Base-by-base conservation (phyloP, 2,329 filamentous ascomycete species). In the Cucurbitaria berberidis region DNA sequence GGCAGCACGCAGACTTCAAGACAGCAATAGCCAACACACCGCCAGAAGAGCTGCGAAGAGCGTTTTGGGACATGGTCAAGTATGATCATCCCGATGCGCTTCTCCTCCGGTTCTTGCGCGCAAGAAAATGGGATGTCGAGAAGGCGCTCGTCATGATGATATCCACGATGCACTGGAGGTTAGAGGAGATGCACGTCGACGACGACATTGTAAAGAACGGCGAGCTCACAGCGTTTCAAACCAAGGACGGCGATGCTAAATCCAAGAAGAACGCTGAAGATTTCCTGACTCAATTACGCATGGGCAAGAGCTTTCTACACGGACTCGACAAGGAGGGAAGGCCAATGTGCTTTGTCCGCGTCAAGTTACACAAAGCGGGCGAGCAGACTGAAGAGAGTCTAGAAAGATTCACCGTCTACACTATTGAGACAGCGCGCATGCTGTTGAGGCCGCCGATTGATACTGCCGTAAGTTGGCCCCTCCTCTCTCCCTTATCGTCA, bases 51-150 rank as follows among this genome's bases (percentile, higher is more conserved):
- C 85, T 99, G 60, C 86, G 92, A 46, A 81, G 82, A 15, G 88
- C 92, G 0, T 89, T 98, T 70, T 98, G 95, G 95, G 84, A 80
- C 62, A 96, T 97, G 91, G 85, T 93, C 53, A 99, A 98, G 80
- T 89, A 95, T 67, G 95, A 99, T 70, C 86, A 98, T 71, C 95
- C 95, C 0, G 95, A 99, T 76, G 89, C 88, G 62, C 84, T 87
- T 51, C 87, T 85, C 21, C 63, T 78, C 54, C 62, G 73, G 43
- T 75, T 91, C 73, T 84, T 76, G 61, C 66, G 78, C 64, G 67
- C 78, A 41, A 61, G 76, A 29, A 77, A 76, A 77, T 99, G 95
- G 95, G 91, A 99, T 70, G 87, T 96, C 16, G 89, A 96, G 45
- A 92, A 91, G 72, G 95, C 95, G 3, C 82, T 98, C 22, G 84